Evolutionary conservation across 352 stramenopile genomes (phyloP).

Genomic region (Globisporangium recalcitrans): DNA sequence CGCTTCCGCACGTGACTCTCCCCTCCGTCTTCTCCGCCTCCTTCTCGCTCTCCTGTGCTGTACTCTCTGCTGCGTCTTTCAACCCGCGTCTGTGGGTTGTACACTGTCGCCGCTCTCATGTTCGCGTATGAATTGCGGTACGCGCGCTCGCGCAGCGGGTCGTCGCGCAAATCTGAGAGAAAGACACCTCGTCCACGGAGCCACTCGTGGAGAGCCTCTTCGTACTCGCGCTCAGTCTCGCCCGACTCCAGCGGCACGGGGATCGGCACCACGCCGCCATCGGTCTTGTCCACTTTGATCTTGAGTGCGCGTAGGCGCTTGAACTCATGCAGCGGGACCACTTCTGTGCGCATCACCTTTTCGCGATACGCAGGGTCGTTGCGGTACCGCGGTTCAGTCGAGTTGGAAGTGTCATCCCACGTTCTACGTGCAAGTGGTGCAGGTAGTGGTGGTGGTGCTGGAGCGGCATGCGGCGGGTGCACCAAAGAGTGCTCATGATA

Average conservation of each 20-base stretch:
- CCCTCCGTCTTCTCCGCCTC: neutral
- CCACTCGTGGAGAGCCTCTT: constrained; percentile 17
- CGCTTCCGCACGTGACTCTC: neutral
- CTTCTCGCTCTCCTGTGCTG: neutral
- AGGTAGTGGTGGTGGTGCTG: too few species aligned
- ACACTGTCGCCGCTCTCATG: neutral
- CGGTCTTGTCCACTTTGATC: neutral
- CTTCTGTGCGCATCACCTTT: neutral
- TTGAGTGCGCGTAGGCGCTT: neutral
- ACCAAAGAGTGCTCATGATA: neutral
- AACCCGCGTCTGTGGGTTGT: neutral
- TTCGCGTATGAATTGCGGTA: constrained; percentile 15
- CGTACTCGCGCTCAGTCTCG: constrained; percentile 16
- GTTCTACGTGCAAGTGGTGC: too few species aligned
- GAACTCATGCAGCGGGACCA: constrained; percentile 8
- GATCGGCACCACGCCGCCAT: constrained; percentile 2
- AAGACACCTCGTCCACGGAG: constrained; percentile 5
- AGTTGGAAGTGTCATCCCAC: too few species aligned
- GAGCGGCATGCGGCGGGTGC: neutral
- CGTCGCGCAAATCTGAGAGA: constrained; percentile 2
- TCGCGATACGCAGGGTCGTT: neutral
- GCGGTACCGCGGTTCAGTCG: neutral
- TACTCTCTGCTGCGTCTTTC: neutral
- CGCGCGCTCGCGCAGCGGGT: constrained; percentile 6
- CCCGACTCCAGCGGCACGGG: constrained; percentile 12